Base-by-base conservation (phyloP, 805 yeast species). In the Metschnikowia dekortorum region DNA sequence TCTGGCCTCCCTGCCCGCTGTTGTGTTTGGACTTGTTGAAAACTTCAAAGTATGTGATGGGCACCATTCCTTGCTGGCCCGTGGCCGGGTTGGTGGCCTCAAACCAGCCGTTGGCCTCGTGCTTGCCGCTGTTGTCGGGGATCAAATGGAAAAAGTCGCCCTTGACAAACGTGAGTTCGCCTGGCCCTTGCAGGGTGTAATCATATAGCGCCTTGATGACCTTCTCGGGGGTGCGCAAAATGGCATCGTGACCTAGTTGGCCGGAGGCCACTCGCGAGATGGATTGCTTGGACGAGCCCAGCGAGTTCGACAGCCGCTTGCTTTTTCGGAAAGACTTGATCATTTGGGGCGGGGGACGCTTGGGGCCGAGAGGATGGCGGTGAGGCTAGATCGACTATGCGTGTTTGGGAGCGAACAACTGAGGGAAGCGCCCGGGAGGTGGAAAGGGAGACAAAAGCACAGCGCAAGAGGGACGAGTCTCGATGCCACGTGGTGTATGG, bases 121-220 rank as follows among this genome's bases (percentile, higher is more conserved):
- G 57, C 28, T 57, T 55, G n/a, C 55, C 64, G 22, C 59, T 62
- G 42, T 48, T 49, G 39, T 49, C 54, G 31, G 61, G 67, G 16
- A 71, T 44, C 2, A 94, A 95, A 62, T 89, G 89, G 69, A 91
- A 89, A 63, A 90, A 91, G 62, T 92, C 97, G 36, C 97, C 97
- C 57, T 83, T 81, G 39, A 68, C 62, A 65, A 94, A 92, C 31
- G 82, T 76, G 34, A 92, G 75, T 64, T 92, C 97, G 22, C 88
- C 89, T 1, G 88, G 83, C 11, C 87, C 85, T 58, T 85, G 91
- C 0, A 96, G 86, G 39, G 72, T 72, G 67, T 91, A 91, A 61
- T 85, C 85, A 59, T 81, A 83, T 14, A 85, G 69, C 0, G 98
- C 97, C 54, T 83, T 84, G 52, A 94, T 89, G 41, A 89, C 96